Evolutionary conservation across 1,284 basidiomycete species (phyloP).

Genomic region (Phylloboletellus chloephorus): DNA sequence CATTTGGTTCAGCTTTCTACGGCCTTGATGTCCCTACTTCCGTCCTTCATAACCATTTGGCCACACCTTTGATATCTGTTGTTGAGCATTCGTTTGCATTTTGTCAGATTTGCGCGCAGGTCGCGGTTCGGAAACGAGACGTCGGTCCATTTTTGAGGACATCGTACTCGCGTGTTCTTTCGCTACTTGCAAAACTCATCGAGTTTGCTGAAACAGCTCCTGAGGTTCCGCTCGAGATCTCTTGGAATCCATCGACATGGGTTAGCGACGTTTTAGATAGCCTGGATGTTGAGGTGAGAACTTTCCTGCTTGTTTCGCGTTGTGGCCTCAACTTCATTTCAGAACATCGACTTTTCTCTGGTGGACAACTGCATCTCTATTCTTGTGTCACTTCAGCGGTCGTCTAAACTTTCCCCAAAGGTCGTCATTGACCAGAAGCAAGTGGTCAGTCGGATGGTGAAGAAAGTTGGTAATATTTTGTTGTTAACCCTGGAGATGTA

Average conservation of each 20-base stretch:
- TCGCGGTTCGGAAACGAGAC: conserved; percentile 30
- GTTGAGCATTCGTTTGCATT: conserved; percentile 52
- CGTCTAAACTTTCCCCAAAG: conserved; percentile 46
- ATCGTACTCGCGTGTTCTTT: conserved; percentile 45
- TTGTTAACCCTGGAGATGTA: neutral
- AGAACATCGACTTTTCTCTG: conserved; percentile 61
- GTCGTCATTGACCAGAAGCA: conserved; percentile 50
- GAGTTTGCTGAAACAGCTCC: conserved; percentile 36
- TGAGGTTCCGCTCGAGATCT: conserved; percentile 32
- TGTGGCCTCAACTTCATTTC: conserved; percentile 12
- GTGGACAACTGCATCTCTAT: conserved; percentile 64
- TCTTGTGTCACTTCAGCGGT: conserved; percentile 51
- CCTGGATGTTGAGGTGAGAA: conserved; percentile 49
- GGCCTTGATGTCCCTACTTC: conserved; percentile 37
- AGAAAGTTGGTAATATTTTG: conserved; percentile 33
- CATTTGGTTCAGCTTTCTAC: conserved; percentile 60
- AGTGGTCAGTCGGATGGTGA: conserved; percentile 54
- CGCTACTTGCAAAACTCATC: conserved; percentile 47
- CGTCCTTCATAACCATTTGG: conserved; percentile 26
- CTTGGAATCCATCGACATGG: conserved; percentile 59
- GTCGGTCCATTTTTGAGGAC: conserved; percentile 37
- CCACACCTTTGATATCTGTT: conserved; percentile 49
- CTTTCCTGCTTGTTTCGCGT: neutral
- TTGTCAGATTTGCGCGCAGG: conserved; percentile 41
- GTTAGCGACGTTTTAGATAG: conserved; percentile 44